Conservation (phyloP, 495 filamentous ascomycete species). For the Antarctomyces pellizariae region DNA sequence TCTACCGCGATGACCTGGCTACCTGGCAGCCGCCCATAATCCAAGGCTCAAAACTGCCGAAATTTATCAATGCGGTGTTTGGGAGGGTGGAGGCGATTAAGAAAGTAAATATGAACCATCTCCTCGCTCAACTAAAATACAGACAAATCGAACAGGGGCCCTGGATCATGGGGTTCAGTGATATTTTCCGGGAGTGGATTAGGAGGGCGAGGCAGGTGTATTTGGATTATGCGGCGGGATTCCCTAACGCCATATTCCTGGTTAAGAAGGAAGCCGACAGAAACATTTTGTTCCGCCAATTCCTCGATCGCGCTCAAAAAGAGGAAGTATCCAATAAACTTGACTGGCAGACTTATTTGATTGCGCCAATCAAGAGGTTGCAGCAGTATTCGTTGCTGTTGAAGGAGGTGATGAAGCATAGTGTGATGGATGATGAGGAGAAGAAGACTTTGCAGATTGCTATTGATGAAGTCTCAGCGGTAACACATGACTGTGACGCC, state of each 20-base stretch:
- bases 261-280: constrained; percentile 66
- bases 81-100: constrained; percentile 77
- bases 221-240: constrained; percentile 76
- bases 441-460: constrained; percentile 65
- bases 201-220: constrained; percentile 76
- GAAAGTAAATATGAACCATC: constrained; percentile 75
- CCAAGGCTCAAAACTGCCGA: constrained; percentile 39
- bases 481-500: constrained; percentile 79
- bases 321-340: constrained; percentile 67
- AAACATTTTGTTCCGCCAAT: constrained; percentile 70
- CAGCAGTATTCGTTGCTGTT: constrained; percentile 79
- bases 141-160: constrained; percentile 92
- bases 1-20: constrained; percentile 69
- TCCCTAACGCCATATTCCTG: constrained; percentile 60
- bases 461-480: constrained; percentile 84
- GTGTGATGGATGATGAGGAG: constrained; percentile 65
- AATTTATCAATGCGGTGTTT: constrained; percentile 71
- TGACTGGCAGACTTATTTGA: constrained; percentile 86
- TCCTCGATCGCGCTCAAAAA: constrained; percentile 54
- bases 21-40: constrained; percentile 63
- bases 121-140: constrained; percentile 92
- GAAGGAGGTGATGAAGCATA: constrained; percentile 63
- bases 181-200: constrained; percentile 98
- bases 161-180: constrained; percentile 82
- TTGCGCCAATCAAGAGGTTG: constrained; percentile 76